A percentile compares a stretch with the other conserved stretches of the same genome.
phyloP scores from a whole-genome alignment of 2,329 filamentous ascomycete genomes.

The Colletotrichum shisoi region DNA sequence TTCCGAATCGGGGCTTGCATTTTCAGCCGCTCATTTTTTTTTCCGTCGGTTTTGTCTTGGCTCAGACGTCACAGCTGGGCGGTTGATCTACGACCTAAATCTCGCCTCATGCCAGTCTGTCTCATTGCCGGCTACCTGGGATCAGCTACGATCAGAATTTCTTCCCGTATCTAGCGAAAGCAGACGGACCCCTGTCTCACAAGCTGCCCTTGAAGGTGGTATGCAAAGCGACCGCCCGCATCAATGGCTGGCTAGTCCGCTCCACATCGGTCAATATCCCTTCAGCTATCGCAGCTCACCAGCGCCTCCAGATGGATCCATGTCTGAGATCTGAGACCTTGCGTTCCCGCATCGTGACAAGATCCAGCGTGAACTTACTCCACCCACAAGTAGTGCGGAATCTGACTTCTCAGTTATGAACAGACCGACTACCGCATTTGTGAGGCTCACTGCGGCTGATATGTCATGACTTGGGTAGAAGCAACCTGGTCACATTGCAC shows the following conservation, averaged over 20 bases:
- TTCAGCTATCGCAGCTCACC: background rate
- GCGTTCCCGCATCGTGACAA: background rate
- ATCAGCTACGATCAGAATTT: background rate
- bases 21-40: too few relatives aligned
- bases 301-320: background rate
- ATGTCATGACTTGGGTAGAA: too few relatives aligned
- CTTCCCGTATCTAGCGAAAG: background rate
- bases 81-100: conserved; percentile 1
- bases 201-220: background rate
- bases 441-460: background rate
- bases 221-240: background rate
- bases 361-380: background rate
- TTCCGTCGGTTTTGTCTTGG: conserved; percentile 15
- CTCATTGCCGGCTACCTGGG: background rate
- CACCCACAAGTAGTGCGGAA: background rate
- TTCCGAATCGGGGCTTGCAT: background rate
- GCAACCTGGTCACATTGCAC: background rate
- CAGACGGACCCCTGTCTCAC: background rate
- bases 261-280: background rate
- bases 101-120: conserved; percentile 24
- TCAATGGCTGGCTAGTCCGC: background rate
- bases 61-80: background rate
- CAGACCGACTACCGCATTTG: too few relatives aligned
- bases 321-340: conserved; percentile 22
- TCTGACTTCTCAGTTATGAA: background rate